Evolutionary conservation across 2,329 filamentous ascomycete species (phyloP), one percentile per base, ranked within the genome.

Genomic region (Aspergillus unguis): DNA sequence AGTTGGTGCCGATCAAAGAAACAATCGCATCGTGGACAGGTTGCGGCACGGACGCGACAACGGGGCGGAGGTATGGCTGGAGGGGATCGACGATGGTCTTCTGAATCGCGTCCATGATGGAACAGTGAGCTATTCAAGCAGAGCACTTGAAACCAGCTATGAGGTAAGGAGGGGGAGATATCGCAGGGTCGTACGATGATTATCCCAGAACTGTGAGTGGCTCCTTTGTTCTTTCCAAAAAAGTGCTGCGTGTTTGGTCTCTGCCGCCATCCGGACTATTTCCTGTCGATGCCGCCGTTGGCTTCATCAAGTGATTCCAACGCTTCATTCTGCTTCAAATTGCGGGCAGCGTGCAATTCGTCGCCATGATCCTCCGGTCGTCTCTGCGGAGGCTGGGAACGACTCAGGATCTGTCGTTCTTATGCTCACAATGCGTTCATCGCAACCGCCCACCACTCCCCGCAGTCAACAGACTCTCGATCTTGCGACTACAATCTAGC

Each of bases 1-100:
- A 99, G 56, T 79, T 74, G 31, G 83, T 78, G 69, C 92, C 92
- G 64, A 99, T 82, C 70, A 99, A 85, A 58, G 87, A 88, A 64
- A 86, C 76, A 65, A 88, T 87, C 45, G 88, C 77, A 73, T 92
- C 82, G 73, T 82, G 83, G 68, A 96, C 80, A 10, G 88, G 88
- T 32, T 77, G 75, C 23, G 91, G 92, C 46, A 94, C 83, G 67
- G 82, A 85, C 64, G 84, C 80, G 46, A 87, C 89, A 66, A 92
- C 79, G 53, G 87, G 87, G 64, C 77, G 77, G 65, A 90, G 78
- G 59, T 69, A 63, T 0, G 74, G 74, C 58, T 76, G 73, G 52
- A 77, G 71, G 31, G 75, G 75, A 26, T 70, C 62, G 44, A 77
- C 58, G 25, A 77, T 59, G 33, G 63, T 62, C 11, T 65, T 66